Evolutionary conservation across 1,139 yeast genomes (phyloP), one percentile per base, ranked within the genome.

Genomic region (Pneumocystis oryctolagi): DNA sequence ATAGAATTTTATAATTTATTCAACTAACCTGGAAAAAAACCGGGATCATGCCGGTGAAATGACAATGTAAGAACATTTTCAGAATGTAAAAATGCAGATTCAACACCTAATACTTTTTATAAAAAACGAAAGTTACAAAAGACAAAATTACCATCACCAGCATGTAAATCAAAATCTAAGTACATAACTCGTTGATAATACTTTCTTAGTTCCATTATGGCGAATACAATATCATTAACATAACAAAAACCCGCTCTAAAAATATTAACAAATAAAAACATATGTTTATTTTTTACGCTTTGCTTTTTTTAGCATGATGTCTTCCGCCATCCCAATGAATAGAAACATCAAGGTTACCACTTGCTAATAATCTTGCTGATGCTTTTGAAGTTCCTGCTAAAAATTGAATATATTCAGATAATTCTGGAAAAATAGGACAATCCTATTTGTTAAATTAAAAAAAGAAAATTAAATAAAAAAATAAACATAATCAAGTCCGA

Each of bases 301-400:
- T 74, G 0, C 78, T 70, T 67, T 79, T 80, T 56, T 73, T 75
- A 5, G 85, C 84, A 71, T 86, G 95, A 69, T 86, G 94, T 61
- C 94, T 72, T 0, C 95, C 95, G 1, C 94, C 95, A 68, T 82
- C 82, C 90, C 90, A 86, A 69, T 85, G 85, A 59, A 86, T 76
- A 0, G 80, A 84, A 4, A 73, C 69, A 16, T 39, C 32, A 2
- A 53, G 37, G 1, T 53, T 57, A 28, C 61, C 61, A 6, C 66
- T 64, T 16, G 62, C 60, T 1, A 71, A 65, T 4, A 77, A 70
- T 62, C 70, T 73, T 18, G 73, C 74, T 0, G 83, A 83, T 32
- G 84, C 76, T 18, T 78, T 71, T 14, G 85, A 68, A 2, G 87
- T 80, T 0, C 88, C 88, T 0, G 86, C 82, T 0, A 80, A 74